phyloP scores from a whole-genome alignment of 2,329 filamentous ascomycete genomes.

The Colletotrichum kahawae region DNA sequence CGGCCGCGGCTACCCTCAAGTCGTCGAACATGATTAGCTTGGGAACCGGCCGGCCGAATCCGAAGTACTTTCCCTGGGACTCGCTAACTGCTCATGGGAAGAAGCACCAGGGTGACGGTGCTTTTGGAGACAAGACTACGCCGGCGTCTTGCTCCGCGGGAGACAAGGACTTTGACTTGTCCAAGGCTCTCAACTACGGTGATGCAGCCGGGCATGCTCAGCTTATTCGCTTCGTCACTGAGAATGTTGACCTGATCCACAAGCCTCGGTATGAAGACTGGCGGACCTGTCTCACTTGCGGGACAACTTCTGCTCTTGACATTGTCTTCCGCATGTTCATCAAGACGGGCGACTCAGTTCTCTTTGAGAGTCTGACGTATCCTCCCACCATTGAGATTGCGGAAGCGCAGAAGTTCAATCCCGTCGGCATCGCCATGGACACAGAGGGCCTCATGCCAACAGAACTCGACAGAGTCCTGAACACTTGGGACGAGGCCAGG shows the following conservation, averaged over 20 bases:
- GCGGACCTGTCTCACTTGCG: neutral
- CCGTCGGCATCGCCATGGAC: neutral
- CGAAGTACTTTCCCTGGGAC: neutral
- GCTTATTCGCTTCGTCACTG: neutral
- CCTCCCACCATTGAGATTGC: neutral
- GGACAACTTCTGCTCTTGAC: neutral
- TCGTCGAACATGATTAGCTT: neutral
- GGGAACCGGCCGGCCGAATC: neutral
- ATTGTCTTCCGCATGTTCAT: neutral
- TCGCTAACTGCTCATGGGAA: neutral
- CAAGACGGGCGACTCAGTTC: neutral
- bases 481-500: neutral
- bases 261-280: neutral
- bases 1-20: neutral
- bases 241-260: neutral
- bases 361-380: neutral
- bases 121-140: neutral
- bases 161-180: neutral
- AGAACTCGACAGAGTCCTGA: neutral
- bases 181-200: neutral
- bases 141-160: rapidly evolving
- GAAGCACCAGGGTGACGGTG: neutral
- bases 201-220: neutral
- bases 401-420: neutral
- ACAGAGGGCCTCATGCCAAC: neutral